Conservation (phyloP, 179 eudicot genomes). For the Dionaea muscipula region DNA sequence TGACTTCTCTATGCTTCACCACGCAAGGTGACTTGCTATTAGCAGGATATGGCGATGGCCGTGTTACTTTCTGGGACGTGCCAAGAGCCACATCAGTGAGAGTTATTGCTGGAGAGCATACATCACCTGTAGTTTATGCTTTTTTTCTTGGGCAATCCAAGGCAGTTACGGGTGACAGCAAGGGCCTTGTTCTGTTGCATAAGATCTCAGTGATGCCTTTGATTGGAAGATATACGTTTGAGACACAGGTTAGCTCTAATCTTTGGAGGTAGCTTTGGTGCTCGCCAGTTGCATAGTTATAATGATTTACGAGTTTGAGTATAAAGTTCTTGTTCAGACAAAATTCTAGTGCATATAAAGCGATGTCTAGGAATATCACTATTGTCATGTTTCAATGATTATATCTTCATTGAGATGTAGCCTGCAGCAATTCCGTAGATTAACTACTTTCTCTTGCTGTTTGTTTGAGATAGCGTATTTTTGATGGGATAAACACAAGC, state of each 20-base stretch:
- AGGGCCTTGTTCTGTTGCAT: slow-evolving; percentile 64
- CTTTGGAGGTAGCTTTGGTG: neutral
- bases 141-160: slow-evolving; percentile 67
- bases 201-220: slow-evolving; percentile 46
- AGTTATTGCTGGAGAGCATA: slow-evolving; percentile 58
- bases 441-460: neutral
- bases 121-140: slow-evolving; percentile 71
- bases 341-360: too few species aligned
- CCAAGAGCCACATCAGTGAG: slow-evolving; percentile 52
- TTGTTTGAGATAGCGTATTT: slow-evolving; percentile 53
- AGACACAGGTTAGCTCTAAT: slow-evolving; percentile 33
- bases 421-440: neutral
- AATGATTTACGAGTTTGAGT: too few species aligned
- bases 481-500: slow-evolving; percentile 70
- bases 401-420: too few species aligned
- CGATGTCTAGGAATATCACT: too few species aligned
- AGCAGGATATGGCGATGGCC: slow-evolving; percentile 88
- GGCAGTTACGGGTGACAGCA: slow-evolving; percentile 82
- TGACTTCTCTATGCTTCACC: slow-evolving; percentile 81
- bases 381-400: too few species aligned
- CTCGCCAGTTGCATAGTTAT: slow-evolving; percentile 1
- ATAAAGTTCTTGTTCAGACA: too few species aligned
- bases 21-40: slow-evolving; percentile 81
- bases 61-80: slow-evolving; percentile 63
- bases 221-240: slow-evolving; percentile 48